These are phyloP conservation scores for Paraconiothyrium brasiliense DNA, from an alignment of 2,329 filamentous ascomycete species.

Conservation along the genomic window DNA sequence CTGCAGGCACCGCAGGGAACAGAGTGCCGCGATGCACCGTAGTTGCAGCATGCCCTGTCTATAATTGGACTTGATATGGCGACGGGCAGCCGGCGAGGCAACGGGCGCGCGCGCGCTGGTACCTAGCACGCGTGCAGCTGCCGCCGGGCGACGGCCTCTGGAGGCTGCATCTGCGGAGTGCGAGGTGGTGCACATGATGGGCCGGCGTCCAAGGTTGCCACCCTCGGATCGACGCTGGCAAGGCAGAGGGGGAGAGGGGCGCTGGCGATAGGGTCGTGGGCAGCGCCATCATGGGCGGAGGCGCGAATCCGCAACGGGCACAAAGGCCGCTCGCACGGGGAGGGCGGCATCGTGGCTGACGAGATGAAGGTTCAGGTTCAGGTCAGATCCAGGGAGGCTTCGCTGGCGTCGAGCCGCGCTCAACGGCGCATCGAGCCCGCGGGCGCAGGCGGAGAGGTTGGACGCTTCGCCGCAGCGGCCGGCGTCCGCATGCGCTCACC, in stretches of 20 bases:
- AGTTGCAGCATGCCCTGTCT: slow-evolving; percentile 29
- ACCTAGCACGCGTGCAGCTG: slow-evolving; percentile 19
- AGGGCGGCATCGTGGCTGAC: slow-evolving; percentile 15
- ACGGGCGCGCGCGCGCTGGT: slow-evolving; percentile 18
- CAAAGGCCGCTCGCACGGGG: slow-evolving; percentile 18
- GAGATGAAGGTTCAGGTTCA: slow-evolving; percentile 12
- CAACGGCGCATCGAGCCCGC: background rate
- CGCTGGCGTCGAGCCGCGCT: background rate
- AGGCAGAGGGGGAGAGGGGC: background rate
- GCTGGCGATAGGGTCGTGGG: background rate
- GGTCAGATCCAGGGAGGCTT: background rate
- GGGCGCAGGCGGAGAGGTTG: too few species aligned
- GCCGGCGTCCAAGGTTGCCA: background rate
- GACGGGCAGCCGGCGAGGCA: slow-evolving; percentile 30
- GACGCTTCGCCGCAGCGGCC: background rate
- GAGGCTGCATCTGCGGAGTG: background rate
- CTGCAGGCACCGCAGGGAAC: slow-evolving; percentile 29
- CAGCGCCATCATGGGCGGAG: slow-evolving; percentile 1
- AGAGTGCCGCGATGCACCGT: slow-evolving; percentile 28
- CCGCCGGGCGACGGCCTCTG: background rate
- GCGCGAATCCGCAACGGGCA: slow-evolving; percentile 18
- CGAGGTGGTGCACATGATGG: background rate
- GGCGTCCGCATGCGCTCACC: background rate
- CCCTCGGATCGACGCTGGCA: background rate
- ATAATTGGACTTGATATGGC: slow-evolving; percentile 32